Conservation (phyloP, 306 rosid species). For the Quillaja saponaria region DNA sequence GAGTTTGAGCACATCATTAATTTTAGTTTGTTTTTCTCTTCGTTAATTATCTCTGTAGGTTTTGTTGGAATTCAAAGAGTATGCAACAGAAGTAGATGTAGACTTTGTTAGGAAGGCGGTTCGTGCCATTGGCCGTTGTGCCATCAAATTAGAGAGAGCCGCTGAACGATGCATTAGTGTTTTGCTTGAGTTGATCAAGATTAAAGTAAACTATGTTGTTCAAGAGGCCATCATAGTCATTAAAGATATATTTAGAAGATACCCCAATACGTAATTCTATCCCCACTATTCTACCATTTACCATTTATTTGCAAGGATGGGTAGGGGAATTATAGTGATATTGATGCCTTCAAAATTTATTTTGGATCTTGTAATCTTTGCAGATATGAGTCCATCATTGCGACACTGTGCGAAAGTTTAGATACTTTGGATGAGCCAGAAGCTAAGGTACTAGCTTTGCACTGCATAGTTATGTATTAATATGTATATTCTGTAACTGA, state of each 20-base stretch:
- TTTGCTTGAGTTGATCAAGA: slow-evolving; percentile 97
- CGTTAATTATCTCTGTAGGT: slow-evolving; percentile 54
- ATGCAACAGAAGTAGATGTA: slow-evolving; percentile 98
- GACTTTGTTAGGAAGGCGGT: slow-evolving; percentile 98
- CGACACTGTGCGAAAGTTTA: slow-evolving; percentile 95
- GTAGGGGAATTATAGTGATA: slow-evolving; percentile 14
- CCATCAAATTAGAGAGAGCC: slow-evolving; percentile 97
- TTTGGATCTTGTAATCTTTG: slow-evolving; percentile 23
- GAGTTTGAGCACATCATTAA: neutral
- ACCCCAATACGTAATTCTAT: slow-evolving; percentile 87
- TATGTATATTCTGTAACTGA: neutral
- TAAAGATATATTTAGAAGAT: slow-evolving; percentile 99
- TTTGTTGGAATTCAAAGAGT: slow-evolving; percentile 93
- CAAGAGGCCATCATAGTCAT: slow-evolving; percentile 99
- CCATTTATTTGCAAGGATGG: neutral
- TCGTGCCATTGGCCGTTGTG: slow-evolving; percentile 99
- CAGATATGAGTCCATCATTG: slow-evolving; percentile 98
- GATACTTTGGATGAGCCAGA: slow-evolving; percentile 99
- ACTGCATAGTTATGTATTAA: slow-evolving; percentile 23
- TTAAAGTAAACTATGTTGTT: slow-evolving; percentile 97
- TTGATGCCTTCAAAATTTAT: slow-evolving; percentile 18
- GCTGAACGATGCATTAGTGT: slow-evolving; percentile 99
- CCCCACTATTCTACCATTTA: slow-evolving; percentile 13
- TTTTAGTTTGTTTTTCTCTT: slow-evolving; percentile 28
- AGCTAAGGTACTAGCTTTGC: slow-evolving; percentile 74